Percentiles rank a stretch among this genome's conserved stretches.
phyloP scores from a whole-genome alignment of 805 yeast species.

The Suhomyces sp. region DNA sequence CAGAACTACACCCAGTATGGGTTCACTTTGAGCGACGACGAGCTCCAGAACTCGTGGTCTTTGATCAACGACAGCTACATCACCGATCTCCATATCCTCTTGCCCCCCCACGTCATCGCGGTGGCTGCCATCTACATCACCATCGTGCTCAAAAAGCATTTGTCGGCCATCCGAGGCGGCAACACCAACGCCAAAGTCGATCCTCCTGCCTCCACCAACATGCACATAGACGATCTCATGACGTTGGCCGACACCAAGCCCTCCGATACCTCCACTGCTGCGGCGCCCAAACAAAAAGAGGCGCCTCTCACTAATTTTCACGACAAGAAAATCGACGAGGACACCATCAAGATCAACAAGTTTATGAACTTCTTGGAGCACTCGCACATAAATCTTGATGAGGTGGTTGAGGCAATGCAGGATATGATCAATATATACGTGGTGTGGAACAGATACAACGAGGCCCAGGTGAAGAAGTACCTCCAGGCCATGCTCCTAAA shows the following conservation, averaged over 20 bases:
- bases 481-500: constrained; percentile 42
- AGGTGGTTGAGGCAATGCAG: constrained; percentile 78
- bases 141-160: constrained; percentile 50
- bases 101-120: constrained; percentile 89
- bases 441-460: constrained; percentile 84
- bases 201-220: constrained; percentile 7
- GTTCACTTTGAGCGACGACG: constrained; percentile 52
- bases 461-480: constrained; percentile 50
- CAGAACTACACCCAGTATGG: constrained; percentile 26
- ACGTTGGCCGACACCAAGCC: constrained; percentile 14
- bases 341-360: constrained; percentile 47
- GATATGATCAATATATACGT: constrained; percentile 80
- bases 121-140: constrained; percentile 78
- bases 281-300: neutral
- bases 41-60: constrained; percentile 85
- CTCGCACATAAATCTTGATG: constrained; percentile 72
- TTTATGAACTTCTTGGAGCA: constrained; percentile 67
- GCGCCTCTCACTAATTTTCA: constrained; percentile 15
- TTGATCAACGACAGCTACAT: constrained; percentile 84
- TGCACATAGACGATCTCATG: constrained; percentile 41
- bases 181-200: constrained; percentile 4
- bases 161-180: constrained; percentile 18
- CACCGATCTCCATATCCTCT: constrained; percentile 77
- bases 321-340: constrained; percentile 32
- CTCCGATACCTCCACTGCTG: neutral